Evolutionary conservation across 345 rosid genomes (phyloP), one percentile per base, ranked within the genome.

Genomic region (Eucalyptus tenuipes): DNA sequence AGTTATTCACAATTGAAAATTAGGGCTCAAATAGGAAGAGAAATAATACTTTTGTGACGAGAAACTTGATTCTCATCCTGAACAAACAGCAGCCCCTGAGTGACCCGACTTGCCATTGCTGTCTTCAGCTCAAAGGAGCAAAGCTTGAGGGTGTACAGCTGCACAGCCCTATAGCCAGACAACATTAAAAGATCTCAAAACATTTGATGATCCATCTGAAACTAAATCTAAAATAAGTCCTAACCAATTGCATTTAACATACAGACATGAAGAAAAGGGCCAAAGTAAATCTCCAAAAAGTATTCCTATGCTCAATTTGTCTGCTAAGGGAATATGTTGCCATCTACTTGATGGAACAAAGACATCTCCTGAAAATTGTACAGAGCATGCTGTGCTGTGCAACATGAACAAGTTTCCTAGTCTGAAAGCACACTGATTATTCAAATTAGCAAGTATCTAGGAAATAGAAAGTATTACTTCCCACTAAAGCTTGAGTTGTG

Each of bases 41-140:
- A 82, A 53, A 42, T 6, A 61, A 33, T 93, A 92, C 96, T 92
- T 89, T 89, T 92, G 37, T 27, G 66, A 66, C 47, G 92, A 50
- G 91, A 61, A 48, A 88, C 87, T 42, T 90, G 89, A 91, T 93
- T 93, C 90, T 94, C 96, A 90, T 93, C 91, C 88, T 93, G 92
- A 68, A 93, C 90, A 71, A 93, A 89, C 89, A 91, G 85, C 86
- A 86, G 92, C 81, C 88, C 90, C 64, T 89, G 93, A 80, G 87
- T 53, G 49, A 59, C 90, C 49, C 89, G 87, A 48, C 81, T 92
- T 24, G 91, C 92, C 94, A 93, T 92, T 25, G 88, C 89, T 64
- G 53, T 49, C 57, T 82, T 87, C 47, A 86, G 49, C 33, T 87
- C 82, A 33, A 15, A 16, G 37, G 88, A 59, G 40, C 47, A 87